Conservation (phyloP, 2,329 filamentous ascomycete species). For the Claviceps sp. region DNA sequence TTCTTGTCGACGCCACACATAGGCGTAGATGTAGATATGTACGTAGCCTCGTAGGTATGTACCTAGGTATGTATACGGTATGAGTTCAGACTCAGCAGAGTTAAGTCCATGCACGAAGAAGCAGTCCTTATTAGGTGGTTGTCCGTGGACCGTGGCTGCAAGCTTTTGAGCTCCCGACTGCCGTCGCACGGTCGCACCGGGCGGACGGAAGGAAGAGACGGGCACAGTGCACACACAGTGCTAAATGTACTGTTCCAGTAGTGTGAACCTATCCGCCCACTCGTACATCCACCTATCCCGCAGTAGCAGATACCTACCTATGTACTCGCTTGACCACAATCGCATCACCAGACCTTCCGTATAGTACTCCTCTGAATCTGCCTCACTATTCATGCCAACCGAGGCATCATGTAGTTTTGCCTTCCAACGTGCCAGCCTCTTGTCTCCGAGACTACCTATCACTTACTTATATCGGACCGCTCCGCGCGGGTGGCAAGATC, state of each 20-base stretch:
- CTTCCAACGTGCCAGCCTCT: conserved; percentile 51
- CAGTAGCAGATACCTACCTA: not conserved
- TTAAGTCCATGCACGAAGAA: too few relatives aligned
- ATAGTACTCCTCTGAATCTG: too few relatives aligned
- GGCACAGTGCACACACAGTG: not conserved
- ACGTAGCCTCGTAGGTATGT: too few relatives aligned
- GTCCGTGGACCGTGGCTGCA: not conserved
- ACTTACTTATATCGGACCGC: conserved; percentile 79
- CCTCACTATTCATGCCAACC: not conserved
- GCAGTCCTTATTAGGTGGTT: too few relatives aligned
- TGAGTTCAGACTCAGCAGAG: too few relatives aligned
- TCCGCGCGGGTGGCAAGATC: conserved; percentile 70
- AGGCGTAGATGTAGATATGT: not conserved
- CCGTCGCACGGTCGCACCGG: not conserved
- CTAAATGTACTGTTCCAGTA: not conserved
- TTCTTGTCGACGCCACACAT: not conserved
- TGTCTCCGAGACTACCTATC: conserved; percentile 80
- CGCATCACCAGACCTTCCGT: too few relatives aligned
- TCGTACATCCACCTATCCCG: not conserved
- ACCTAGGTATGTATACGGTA: too few relatives aligned
- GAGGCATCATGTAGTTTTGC: conserved; percentile 4
- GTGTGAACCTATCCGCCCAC: not conserved
- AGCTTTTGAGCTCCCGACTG: not conserved
- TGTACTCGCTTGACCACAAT: too few relatives aligned
- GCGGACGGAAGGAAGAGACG: not conserved